phyloP scores from a whole-genome alignment of 2,329 filamentous ascomycete genomes.

The Exophiala sp. region DNA sequence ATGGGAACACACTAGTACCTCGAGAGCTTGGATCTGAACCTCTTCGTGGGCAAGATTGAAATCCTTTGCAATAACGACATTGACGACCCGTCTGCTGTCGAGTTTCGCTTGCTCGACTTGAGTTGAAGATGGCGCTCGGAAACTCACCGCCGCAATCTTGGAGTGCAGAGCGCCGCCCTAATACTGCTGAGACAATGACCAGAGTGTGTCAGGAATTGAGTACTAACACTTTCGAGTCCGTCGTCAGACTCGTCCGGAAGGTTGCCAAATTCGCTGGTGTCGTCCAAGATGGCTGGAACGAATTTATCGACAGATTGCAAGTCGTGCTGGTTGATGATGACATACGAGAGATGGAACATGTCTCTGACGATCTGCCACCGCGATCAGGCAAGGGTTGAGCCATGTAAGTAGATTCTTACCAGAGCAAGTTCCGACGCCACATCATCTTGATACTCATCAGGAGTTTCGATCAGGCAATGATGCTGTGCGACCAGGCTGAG shows the following conservation, averaged over 20 bases:
- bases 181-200: background rate
- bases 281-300: slow-evolving; percentile 61
- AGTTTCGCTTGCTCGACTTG: slow-evolving; percentile 29
- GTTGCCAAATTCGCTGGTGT: slow-evolving; percentile 31
- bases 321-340: slow-evolving; percentile 68
- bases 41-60: slow-evolving; percentile 69
- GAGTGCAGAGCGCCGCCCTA: slow-evolving; percentile 14
- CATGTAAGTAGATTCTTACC: slow-evolving; percentile 43
- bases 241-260: slow-evolving; percentile 13
- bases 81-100: slow-evolving; percentile 63
- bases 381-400: background rate
- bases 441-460: slow-evolving; percentile 58
- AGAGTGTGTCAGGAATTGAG: background rate
- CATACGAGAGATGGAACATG: slow-evolving; percentile 69
- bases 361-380: slow-evolving; percentile 59
- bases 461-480: slow-evolving; percentile 83
- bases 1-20: slow-evolving; percentile 38
- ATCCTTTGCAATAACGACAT: slow-evolving; percentile 77
- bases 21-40: slow-evolving; percentile 76
- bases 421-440: slow-evolving; percentile 71
- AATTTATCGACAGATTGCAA: slow-evolving; percentile 79
- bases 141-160: slow-evolving; percentile 10
- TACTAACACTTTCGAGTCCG: slow-evolving; percentile 15
- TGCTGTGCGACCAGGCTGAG: slow-evolving; percentile 77
- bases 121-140: slow-evolving; percentile 11